phyloP scores from a whole-genome alignment of 768 basidiomycete species.

The Amanita pallidorosea region DNA sequence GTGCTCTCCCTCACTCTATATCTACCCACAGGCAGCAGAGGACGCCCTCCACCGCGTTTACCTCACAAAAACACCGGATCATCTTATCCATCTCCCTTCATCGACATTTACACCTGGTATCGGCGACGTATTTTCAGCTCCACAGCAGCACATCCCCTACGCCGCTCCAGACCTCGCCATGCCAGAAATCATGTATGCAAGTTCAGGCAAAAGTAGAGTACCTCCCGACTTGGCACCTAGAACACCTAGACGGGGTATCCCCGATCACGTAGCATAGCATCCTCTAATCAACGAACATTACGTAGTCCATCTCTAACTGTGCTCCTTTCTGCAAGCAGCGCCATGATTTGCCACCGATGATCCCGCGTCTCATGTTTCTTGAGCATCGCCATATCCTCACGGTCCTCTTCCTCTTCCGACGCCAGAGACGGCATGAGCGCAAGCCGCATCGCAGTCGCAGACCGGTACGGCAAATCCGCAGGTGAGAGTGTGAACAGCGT shows the following conservation, averaged over 20 bases:
- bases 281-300: slow-evolving; percentile 9
- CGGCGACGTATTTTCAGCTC: slow-evolving; percentile 42
- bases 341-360: slow-evolving; percentile 69
- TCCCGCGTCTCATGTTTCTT: slow-evolving; percentile 59
- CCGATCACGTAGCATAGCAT: neutral
- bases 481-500: slow-evolving; percentile 71
- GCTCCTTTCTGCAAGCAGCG: slow-evolving; percentile 63
- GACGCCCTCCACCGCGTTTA: slow-evolving; percentile 77
- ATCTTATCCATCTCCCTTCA: slow-evolving; percentile 60
- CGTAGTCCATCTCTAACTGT: slow-evolving; percentile 47
- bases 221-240: slow-evolving; percentile 3
- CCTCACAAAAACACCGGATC: slow-evolving; percentile 64
- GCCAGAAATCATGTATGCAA: slow-evolving; percentile 59
- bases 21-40: slow-evolving; percentile 62
- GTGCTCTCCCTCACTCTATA: slow-evolving; percentile 1
- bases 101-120: slow-evolving; percentile 54
- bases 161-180: slow-evolving; percentile 42
- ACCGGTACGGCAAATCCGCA: slow-evolving; percentile 67
- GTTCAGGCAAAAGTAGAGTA: slow-evolving; percentile 45
- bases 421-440: slow-evolving; percentile 23
- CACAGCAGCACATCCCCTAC: slow-evolving; percentile 23
- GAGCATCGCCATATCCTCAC: slow-evolving; percentile 38
- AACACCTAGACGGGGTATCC: neutral
- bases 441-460: slow-evolving; percentile 67
- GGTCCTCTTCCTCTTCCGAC: slow-evolving; percentile 30